These are phyloP conservation scores for Teratosphaeriaceae sp. DNA, from an alignment of 2,329 filamentous ascomycete genomes.

Conservation along the genomic window DNA sequence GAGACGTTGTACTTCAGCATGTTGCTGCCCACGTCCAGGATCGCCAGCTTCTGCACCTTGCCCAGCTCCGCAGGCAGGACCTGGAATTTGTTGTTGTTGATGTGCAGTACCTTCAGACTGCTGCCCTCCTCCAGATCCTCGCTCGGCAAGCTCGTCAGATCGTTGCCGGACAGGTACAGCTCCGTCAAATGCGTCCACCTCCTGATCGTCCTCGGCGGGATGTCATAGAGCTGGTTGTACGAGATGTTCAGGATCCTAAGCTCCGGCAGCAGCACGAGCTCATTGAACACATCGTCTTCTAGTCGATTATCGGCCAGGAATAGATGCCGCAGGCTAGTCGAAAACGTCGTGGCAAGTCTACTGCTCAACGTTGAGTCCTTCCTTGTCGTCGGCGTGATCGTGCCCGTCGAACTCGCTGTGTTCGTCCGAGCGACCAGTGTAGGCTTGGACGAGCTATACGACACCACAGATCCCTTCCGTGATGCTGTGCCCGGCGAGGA, in stretches of 20 bases:
- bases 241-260: constrained; percentile 85
- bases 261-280: constrained; percentile 75
- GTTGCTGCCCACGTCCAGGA: constrained; percentile 93
- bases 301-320: constrained; percentile 91
- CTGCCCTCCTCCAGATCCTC: constrained; percentile 91
- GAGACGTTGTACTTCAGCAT: constrained; percentile 96
- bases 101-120: constrained; percentile 79
- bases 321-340: constrained; percentile 73
- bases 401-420: constrained; percentile 61
- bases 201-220: constrained; percentile 80
- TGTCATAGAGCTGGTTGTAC: constrained; percentile 89
- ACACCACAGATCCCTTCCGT: constrained; percentile 79
- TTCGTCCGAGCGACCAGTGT: constrained; percentile 61
- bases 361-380: constrained; percentile 88
- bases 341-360: constrained; percentile 78
- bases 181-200: constrained; percentile 87
- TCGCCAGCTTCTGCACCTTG: constrained; percentile 83
- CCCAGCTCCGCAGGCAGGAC: constrained; percentile 92
- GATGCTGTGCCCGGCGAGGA: constrained; percentile 33
- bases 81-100: constrained; percentile 98
- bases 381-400: constrained; percentile 51
- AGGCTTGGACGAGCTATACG: constrained; percentile 63
- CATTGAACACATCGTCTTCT: constrained; percentile 91
- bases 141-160: constrained; percentile 81
- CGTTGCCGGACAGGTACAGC: constrained; percentile 91